Evolutionary conservation across 169 alveolate genomes (phyloP).

Genomic region (Pseudocohnilembus persalinus): DNA sequence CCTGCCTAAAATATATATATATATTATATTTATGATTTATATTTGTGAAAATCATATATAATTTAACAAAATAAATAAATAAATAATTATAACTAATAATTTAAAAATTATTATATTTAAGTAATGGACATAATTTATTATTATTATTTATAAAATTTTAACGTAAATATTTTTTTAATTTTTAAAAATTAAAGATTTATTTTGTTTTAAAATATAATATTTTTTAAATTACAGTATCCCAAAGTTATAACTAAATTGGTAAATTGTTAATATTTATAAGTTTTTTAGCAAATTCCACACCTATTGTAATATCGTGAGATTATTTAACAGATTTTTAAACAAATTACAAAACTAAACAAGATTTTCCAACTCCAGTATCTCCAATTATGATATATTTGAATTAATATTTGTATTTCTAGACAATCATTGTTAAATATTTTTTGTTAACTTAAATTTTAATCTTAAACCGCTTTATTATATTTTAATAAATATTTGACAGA

Average conservation of each 20-base stretch:
- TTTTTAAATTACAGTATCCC: slow-evolving; percentile 45
- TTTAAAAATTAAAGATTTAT: too few relatives aligned
- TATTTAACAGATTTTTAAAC: slow-evolving; percentile 94
- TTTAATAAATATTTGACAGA: too few relatives aligned
- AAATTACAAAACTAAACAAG: slow-evolving; percentile 94
- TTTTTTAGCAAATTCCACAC: slow-evolving; percentile 96
- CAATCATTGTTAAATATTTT: neutral
- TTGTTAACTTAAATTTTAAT: neutral
- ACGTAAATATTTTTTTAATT: too few relatives aligned
- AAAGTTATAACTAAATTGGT: slow-evolving; percentile 32
- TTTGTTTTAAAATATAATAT: too few relatives aligned
- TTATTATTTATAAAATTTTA: too few relatives aligned
- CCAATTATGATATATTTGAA: slow-evolving; percentile 23
- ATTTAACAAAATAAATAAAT: too few relatives aligned
- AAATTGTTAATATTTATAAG: slow-evolving; percentile 66
- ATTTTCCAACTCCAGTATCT: slow-evolving; percentile 90
- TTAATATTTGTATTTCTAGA: slow-evolving; percentile 1
- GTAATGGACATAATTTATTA: too few relatives aligned
- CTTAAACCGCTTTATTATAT: too few relatives aligned
- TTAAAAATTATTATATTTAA: too few relatives aligned
- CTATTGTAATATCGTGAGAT: slow-evolving; percentile 96
- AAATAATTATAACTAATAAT: too few relatives aligned
- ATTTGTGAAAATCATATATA: too few relatives aligned
- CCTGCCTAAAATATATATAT: slow-evolving; percentile 70
- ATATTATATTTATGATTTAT: too few relatives aligned